Percentiles rank a stretch among this genome's conserved stretches.
These are phyloP conservation scores for Mercurialis annua DNA, from an alignment of 345 rosid genomes.

Conservation along the genomic window DNA sequence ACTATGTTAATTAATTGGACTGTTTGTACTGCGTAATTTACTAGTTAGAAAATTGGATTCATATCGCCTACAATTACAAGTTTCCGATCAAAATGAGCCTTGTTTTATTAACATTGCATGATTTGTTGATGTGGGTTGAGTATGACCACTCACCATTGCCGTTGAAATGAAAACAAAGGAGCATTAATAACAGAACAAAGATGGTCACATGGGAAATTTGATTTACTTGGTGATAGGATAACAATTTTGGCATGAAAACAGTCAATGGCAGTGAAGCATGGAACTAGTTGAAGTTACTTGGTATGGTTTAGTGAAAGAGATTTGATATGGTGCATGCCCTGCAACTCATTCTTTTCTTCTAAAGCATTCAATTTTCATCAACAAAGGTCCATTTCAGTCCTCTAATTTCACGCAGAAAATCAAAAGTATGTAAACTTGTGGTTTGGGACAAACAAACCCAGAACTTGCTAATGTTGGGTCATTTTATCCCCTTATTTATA, in stretches of 20 bases:
- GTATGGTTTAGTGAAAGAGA: not conserved
- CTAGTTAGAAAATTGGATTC: too few relatives aligned
- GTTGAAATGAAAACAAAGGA: not conserved
- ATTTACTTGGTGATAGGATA: conserved; percentile 3
- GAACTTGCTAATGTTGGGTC: too few relatives aligned
- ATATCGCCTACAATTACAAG: too few relatives aligned
- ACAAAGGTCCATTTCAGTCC: too few relatives aligned
- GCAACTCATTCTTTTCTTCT: not conserved
- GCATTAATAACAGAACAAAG: conserved; percentile 14
- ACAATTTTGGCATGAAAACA: not conserved
- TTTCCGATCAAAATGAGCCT: too few relatives aligned
- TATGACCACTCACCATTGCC: not conserved
- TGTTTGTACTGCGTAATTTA: too few relatives aligned
- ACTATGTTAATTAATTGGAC: too few relatives aligned
- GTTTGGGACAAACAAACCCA: too few relatives aligned
- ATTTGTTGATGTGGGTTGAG: not conserved
- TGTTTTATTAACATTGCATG: too few relatives aligned
- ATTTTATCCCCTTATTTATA: too few relatives aligned
- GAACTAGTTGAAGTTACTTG: not conserved
- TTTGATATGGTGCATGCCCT: conserved; percentile 3
- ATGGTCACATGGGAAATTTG: conserved; percentile 23
- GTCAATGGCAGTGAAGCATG: conserved; percentile 5
- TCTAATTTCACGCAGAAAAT: too few relatives aligned
- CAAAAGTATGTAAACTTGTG: too few relatives aligned
- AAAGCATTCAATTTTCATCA: not conserved